These are phyloP conservation scores for Plectosphaerella cucumerina DNA, from an alignment of 2,329 filamentous ascomycete species.

Conservation along the genomic window DNA sequence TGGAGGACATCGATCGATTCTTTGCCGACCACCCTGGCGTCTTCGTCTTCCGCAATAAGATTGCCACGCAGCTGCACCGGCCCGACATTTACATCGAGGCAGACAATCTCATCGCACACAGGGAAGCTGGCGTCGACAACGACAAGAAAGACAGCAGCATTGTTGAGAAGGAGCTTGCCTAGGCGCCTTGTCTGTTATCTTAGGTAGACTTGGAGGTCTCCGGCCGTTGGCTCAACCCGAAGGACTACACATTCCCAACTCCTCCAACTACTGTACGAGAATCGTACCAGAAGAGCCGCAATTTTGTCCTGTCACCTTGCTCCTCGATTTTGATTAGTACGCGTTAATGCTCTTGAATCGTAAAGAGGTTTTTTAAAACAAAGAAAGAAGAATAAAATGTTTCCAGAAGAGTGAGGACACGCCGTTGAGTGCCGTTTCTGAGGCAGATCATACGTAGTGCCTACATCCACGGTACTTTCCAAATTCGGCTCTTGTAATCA, in stretches of 20 bases:
- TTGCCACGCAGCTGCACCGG: not conserved
- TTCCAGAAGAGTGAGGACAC: too few relatives aligned
- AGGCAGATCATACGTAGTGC: too few relatives aligned
- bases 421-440: too few relatives aligned
- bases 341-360: too few relatives aligned
- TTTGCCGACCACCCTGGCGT: conserved; percentile 16
- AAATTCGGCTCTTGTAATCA: too few relatives aligned
- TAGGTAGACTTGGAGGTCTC: not conserved
- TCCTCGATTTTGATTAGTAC: too few relatives aligned
- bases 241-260: not conserved
- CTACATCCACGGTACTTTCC: too few relatives aligned
- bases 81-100: not conserved
- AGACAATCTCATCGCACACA: not conserved
- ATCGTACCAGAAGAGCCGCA: too few relatives aligned
- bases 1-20: conserved; percentile 19
- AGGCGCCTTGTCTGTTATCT: not conserved
- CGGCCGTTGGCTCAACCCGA: not conserved
- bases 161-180: not conserved
- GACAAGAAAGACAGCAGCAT: not conserved
- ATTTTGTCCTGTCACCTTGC: too few relatives aligned
- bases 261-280: too few relatives aligned
- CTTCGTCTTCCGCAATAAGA: not conserved
- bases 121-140: not conserved
- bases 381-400: too few relatives aligned
- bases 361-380: too few relatives aligned